A percentile compares a stretch with the other conserved stretches of the same genome.
Evolutionary conservation across 1,284 basidiomycete species (phyloP).

Genomic region (Earliella scabrosa): DNA sequence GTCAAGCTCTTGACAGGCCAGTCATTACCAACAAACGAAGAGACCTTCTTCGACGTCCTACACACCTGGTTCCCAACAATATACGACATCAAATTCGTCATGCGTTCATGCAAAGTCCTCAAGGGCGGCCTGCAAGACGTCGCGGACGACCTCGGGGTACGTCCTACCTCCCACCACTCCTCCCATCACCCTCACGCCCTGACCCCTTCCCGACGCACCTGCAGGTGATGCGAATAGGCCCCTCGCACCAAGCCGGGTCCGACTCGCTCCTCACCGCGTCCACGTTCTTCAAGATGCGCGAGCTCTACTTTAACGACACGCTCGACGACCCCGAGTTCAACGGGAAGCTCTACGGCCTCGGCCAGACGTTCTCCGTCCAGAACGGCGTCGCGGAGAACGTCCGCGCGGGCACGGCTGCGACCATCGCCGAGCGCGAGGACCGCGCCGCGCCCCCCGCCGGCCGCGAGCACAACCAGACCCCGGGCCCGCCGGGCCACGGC

Average conservation of each 20-base stretch:
- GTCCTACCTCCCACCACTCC: slow-evolving; percentile 29
- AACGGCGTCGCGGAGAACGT: slow-evolving; percentile 68
- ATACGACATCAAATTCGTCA: slow-evolving; percentile 98
- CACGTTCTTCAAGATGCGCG: slow-evolving; percentile 96
- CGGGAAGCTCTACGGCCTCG: slow-evolving; percentile 78
- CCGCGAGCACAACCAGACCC: slow-evolving; percentile 64
- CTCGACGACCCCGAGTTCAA: slow-evolving; percentile 83
- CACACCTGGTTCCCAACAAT: slow-evolving; percentile 95
- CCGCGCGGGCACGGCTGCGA: slow-evolving; percentile 62
- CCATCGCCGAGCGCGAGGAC: slow-evolving; percentile 79
- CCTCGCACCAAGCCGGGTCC: slow-evolving; percentile 95
- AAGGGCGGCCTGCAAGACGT: slow-evolving; percentile 97
- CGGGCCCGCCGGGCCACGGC: slow-evolving; percentile 42
- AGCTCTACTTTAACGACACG: slow-evolving; percentile 87
- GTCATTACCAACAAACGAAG: slow-evolving; percentile 88
- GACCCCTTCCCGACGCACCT: neutral
- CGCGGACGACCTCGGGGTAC: slow-evolving; percentile 89
- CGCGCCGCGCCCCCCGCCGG: slow-evolving; percentile 43
- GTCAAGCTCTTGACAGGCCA: slow-evolving; percentile 92
- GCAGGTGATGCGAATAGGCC: slow-evolving; percentile 88
- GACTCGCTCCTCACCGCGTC: slow-evolving; percentile 93
- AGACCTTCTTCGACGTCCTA: slow-evolving; percentile 89
- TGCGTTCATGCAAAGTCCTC: slow-evolving; percentile 86
- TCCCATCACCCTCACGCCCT: no score
- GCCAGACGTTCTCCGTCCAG: slow-evolving; percentile 69